Evolutionary conservation across 2,329 filamentous ascomycete species (phyloP), one percentile per base, ranked within the genome.

Genomic region (Nannizziopsis barbatae): DNA sequence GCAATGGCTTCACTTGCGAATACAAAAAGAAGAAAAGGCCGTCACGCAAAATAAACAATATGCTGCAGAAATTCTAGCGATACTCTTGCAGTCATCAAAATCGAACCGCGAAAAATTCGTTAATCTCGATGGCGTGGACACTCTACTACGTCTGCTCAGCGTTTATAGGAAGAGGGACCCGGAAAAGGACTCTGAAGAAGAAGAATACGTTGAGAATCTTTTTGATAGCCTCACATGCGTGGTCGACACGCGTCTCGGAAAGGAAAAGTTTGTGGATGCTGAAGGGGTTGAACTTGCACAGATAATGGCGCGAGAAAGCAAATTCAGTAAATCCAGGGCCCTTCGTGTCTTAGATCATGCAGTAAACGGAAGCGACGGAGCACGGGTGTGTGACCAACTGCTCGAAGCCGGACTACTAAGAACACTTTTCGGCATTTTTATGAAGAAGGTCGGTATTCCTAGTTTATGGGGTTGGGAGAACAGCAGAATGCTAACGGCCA

Each of bases 41-140:
- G 78, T 93, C 0, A 75, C 79, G 4, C 92, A 98, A 62, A 98
- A 98, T 63, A 94, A 92, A 63, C 90, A 95, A 63, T 98, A 96
- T 63, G 79, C 88, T 0, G 87, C 90, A 12, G 92, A 98, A 66
- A 79, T 96, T 6, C 72, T 98, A 2, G 88, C 90, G 10, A 92
- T 98, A 47, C 70, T 98, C 7, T 75, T 90, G 14, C 89, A 95
- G 64, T 80, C 80, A 1, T 86, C 85, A 2, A 55, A 75, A 0
- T 66, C 75, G 33, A 88, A 87, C 58, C 73, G 85, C 39, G 69
- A 68, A 17, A 75, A 74, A 41, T 70, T 95, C 4, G 76, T 78
- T 33, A 65, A 70, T 22, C 67, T 83, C 0, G 81, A 94, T 52
- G 83, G 84, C 0, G 74, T 92, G 6, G 90, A 98, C 58, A 65